phyloP scores from a whole-genome alignment of 2,329 filamentous ascomycete genomes.

The Exophiala oligosperma region DNA sequence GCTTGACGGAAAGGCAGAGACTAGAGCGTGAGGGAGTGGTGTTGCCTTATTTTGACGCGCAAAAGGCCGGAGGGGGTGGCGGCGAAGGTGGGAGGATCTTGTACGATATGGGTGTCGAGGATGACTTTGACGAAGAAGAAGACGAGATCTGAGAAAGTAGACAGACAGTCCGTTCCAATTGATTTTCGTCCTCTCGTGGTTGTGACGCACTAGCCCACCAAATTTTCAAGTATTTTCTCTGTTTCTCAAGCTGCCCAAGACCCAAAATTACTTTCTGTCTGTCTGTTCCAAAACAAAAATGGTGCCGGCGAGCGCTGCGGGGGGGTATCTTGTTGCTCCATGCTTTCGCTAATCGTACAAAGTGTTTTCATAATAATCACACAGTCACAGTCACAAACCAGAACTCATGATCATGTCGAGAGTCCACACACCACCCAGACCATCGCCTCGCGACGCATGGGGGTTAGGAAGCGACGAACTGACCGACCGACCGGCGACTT shows the following conservation, averaged over 20 bases:
- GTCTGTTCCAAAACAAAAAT: neutral
- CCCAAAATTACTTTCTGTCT: too few relatives aligned
- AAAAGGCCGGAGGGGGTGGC: constrained; percentile 70
- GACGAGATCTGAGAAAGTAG: constrained; percentile 69
- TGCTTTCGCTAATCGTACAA: neutral
- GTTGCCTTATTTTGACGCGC: constrained; percentile 94
- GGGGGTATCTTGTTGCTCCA: neutral
- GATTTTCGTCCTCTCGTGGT: too few relatives aligned
- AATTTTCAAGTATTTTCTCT: neutral
- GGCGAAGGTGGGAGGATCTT: constrained; percentile 90
- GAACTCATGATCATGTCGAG: neutral
- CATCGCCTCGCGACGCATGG: too few relatives aligned
- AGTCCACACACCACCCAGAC: neutral
- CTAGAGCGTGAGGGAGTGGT: constrained; percentile 85
- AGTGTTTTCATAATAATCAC: neutral
- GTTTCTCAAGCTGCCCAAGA: neutral
- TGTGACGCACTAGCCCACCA: too few relatives aligned
- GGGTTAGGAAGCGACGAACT: too few relatives aligned
- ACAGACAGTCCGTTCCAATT: neutral
- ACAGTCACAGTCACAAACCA: neutral
- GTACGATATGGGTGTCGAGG: constrained; percentile 95
- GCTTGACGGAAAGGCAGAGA: constrained; percentile 86
- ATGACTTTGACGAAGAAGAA: constrained; percentile 95
- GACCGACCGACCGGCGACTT: constrained; percentile 2
- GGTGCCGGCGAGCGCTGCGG: neutral